phyloP scores from a whole-genome alignment of 2,329 filamentous ascomycete genomes.

The Aspergillus pseudoviridinutans region DNA sequence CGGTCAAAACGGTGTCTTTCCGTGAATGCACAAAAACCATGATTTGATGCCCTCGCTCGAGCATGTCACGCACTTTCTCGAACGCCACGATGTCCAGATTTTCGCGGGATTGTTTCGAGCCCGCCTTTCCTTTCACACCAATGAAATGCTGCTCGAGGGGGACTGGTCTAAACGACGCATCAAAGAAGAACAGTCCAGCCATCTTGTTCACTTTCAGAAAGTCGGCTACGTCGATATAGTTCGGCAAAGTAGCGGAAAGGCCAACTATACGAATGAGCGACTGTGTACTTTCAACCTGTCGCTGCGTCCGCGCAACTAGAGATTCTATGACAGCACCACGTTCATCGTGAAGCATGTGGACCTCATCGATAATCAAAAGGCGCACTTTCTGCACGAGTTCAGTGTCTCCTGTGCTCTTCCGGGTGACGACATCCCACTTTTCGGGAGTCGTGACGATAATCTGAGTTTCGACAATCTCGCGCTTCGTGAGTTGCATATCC shows the following conservation, averaged over 20 bases:
- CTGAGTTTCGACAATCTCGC: conserved; percentile 91
- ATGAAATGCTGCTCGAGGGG: conserved; percentile 97
- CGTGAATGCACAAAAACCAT: conserved; percentile 99
- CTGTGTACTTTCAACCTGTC: conserved; percentile 97
- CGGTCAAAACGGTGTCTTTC: conserved; percentile 87
- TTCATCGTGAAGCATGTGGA: conserved; percentile 99
- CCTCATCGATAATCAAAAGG: conserved; percentile 94
- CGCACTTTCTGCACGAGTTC: conserved; percentile 97
- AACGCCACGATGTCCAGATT: conserved; percentile 85
- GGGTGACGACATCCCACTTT: conserved; percentile 98
- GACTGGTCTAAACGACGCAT: conserved; percentile 90
- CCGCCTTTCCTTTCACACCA: conserved; percentile 84
- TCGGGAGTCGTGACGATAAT: conserved; percentile 98
- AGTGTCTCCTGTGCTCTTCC: conserved; percentile 95
- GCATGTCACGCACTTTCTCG: conserved; percentile 92
- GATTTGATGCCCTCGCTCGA: conserved; percentile 86
- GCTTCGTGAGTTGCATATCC: conserved; percentile 97
- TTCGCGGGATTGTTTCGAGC: conserved; percentile 74
- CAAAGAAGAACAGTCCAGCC: conserved; percentile 94
- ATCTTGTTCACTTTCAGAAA: conserved; percentile 94
- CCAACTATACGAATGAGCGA: conserved; percentile 95
- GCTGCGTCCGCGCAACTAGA: conserved; percentile 86
- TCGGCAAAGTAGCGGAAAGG: conserved; percentile 90
- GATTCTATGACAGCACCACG: conserved; percentile 94
- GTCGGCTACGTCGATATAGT: conserved; percentile 94